These are phyloP conservation scores for Phytophthora pseudosyringae DNA, from an alignment of 352 stramenopile species.

Conservation along the genomic window DNA sequence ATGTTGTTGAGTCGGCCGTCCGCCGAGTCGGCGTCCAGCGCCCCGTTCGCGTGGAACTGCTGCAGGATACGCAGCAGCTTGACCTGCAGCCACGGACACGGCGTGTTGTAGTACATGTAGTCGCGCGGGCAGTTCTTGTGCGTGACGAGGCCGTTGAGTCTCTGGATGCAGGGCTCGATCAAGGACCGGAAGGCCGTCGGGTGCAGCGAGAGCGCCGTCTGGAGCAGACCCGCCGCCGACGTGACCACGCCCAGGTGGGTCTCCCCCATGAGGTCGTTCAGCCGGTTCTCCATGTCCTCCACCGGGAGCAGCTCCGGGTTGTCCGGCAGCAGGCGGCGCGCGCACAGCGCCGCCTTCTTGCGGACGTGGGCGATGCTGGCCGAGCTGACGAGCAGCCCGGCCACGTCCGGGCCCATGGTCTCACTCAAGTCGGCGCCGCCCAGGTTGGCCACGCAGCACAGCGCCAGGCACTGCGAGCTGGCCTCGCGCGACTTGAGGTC, in stretches of 20 bases:
- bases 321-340: slow-evolving; percentile 92
- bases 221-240: slow-evolving; percentile 91
- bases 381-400: slow-evolving; percentile 92
- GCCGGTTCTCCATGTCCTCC: slow-evolving; percentile 69
- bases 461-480: slow-evolving; percentile 92
- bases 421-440: slow-evolving; percentile 95
- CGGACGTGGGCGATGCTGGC: slow-evolving; percentile 93
- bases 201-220: slow-evolving; percentile 91
- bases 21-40: slow-evolving; percentile 55
- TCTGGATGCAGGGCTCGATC: slow-evolving; percentile 93
- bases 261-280: slow-evolving; percentile 90
- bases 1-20: slow-evolving; percentile 50
- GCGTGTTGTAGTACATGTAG: slow-evolving; percentile 98
- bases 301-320: slow-evolving; percentile 93
- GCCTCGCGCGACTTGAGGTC: slow-evolving; percentile 92
- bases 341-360: slow-evolving; percentile 97
- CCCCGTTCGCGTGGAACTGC: slow-evolving; percentile 77
- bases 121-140: slow-evolving; percentile 93
- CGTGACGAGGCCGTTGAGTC: slow-evolving; percentile 93
- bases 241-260: slow-evolving; percentile 95
- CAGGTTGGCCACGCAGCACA: slow-evolving; percentile 97
- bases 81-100: slow-evolving; percentile 97
- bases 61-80: slow-evolving; percentile 94
- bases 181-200: slow-evolving; percentile 90
- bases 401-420: slow-evolving; percentile 93